Percentiles rank a stretch among this genome's conserved stretches.
These are phyloP conservation scores for Haematococcus lacustris DNA, from an alignment of 139 green algal species.

Conservation along the genomic window DNA sequence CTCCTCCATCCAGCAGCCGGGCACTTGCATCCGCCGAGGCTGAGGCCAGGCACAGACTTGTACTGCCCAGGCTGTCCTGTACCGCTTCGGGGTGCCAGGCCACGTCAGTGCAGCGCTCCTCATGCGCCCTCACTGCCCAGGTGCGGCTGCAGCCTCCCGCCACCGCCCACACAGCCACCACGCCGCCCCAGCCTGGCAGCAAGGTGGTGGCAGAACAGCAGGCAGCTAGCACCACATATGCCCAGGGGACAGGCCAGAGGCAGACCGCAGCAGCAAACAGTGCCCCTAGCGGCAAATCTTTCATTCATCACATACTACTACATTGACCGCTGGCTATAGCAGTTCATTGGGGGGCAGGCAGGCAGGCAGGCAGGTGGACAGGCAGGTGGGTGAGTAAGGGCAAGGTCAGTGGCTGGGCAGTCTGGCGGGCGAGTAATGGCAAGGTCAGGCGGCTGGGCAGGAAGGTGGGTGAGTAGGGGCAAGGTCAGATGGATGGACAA, in stretches of 20 bases:
- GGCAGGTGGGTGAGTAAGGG: too few relatives aligned
- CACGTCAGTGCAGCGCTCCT: conserved; percentile 77
- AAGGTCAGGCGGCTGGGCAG: too few relatives aligned
- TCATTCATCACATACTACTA: too few relatives aligned
- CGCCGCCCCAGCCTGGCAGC: conserved; percentile 65
- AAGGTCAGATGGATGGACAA: too few relatives aligned
- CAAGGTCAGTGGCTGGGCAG: too few relatives aligned
- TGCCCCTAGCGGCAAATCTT: too few relatives aligned
- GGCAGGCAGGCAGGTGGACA: too few relatives aligned
- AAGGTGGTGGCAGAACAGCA: neutral
- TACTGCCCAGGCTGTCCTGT: too few relatives aligned
- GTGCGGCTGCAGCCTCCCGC: conserved; percentile 24
- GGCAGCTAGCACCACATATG: neutral
- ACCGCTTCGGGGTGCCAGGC: conserved; percentile 82
- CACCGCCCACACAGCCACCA: conserved; percentile 64
- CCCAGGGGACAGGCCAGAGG: neutral
- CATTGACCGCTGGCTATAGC: too few relatives aligned
- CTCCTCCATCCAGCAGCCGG: neutral
- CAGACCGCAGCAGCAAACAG: too few relatives aligned
- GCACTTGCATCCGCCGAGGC: neutral
- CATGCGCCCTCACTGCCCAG: conserved; percentile 46
- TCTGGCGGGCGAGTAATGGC: conserved; percentile 64
- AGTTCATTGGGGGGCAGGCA: too few relatives aligned
- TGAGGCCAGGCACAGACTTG: neutral
- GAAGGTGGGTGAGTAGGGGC: too few relatives aligned